Evolutionary conservation across 768 basidiomycete genomes (phyloP).

Genomic region (Piloderma croceum): DNA sequence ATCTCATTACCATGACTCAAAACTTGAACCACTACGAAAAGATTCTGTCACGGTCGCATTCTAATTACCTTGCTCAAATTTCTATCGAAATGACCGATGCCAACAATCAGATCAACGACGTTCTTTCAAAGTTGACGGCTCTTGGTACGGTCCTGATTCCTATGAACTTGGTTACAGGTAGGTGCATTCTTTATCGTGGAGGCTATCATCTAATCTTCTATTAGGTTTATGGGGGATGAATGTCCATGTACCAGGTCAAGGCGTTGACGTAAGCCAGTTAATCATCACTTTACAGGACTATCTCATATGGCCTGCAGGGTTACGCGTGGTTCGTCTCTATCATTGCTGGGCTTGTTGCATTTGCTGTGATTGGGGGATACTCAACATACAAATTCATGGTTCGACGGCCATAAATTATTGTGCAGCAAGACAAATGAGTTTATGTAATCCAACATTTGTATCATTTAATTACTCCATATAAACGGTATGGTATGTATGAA

Average conservation of each 20-base stretch:
- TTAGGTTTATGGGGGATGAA: conserved; percentile 97
- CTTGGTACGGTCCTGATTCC: conserved; percentile 96
- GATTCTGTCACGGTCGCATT: conserved; percentile 96
- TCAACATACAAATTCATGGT: conserved; percentile 76
- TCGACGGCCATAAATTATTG: conserved; percentile 25
- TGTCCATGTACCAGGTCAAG: conserved; percentile 91
- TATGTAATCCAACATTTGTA: neutral
- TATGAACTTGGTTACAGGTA: conserved; percentile 94
- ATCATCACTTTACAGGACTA: neutral
- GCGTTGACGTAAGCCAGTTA: conserved; percentile 33
- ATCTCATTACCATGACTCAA: conserved; percentile 99
- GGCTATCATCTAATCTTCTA: neutral
- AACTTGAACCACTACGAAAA: conserved; percentile 99
- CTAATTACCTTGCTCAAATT: conserved; percentile 98
- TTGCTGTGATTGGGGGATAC: conserved; percentile 79
- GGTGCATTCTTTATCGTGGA: conserved; percentile 8
- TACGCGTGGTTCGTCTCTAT: conserved; percentile 88
- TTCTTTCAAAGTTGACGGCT: conserved; percentile 93
- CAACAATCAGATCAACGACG: conserved; percentile 99
- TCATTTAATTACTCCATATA: conserved; percentile 1
- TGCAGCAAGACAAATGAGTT: neutral
- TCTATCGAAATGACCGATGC: conserved; percentile 99
- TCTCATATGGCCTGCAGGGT: conserved; percentile 26
- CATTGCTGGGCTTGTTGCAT: conserved; percentile 70
- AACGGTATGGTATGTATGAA: too few species aligned